Percentiles rank a stretch among this genome's conserved stretches.
phyloP scores from a whole-genome alignment of 176 grass and related monocot genomes.

The Eremochloa ophiuroides region DNA sequence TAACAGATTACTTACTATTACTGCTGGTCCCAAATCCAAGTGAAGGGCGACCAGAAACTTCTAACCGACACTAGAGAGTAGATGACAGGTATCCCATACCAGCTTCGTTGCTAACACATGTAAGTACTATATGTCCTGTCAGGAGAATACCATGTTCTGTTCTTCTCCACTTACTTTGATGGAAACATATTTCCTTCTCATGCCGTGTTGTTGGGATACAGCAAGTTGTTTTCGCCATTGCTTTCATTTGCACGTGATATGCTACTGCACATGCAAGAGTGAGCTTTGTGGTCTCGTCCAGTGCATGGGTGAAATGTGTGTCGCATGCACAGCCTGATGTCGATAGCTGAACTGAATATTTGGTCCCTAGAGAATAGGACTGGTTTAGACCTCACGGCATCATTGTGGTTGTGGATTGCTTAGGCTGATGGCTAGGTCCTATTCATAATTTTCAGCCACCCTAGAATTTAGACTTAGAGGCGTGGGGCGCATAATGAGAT shows the following conservation, averaged over 20 bases:
- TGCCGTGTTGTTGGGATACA: not conserved
- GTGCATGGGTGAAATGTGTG: slow-evolving; percentile 10
- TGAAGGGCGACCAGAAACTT: not conserved
- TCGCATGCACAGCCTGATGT: slow-evolving; percentile 12
- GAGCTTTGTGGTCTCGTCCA: not conserved
- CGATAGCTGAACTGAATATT: slow-evolving; percentile 35
- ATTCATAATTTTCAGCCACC: not conserved
- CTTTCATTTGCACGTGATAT: slow-evolving; percentile 14
- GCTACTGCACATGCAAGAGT: slow-evolving; percentile 16
- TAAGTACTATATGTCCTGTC: not conserved
- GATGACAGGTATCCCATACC: slow-evolving; percentile 18
- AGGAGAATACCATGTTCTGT: not conserved
- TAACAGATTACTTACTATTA: slow-evolving; percentile 6
- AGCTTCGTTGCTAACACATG: slow-evolving; percentile 13
- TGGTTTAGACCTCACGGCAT: slow-evolving; percentile 22
- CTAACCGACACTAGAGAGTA: slow-evolving; percentile 35
- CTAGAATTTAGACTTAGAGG: not conserved
- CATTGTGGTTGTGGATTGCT: slow-evolving; percentile 12
- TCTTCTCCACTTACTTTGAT: not conserved
- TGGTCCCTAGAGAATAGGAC: slow-evolving; percentile 26
- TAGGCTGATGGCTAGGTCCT: not conserved
- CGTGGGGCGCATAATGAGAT: slow-evolving; percentile 42
- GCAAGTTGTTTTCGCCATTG: not conserved
- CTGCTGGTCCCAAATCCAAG: slow-evolving; percentile 6
- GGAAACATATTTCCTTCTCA: not conserved